Conservation (phyloP, 768 basidiomycete species). For the Boletus speciosus region DNA sequence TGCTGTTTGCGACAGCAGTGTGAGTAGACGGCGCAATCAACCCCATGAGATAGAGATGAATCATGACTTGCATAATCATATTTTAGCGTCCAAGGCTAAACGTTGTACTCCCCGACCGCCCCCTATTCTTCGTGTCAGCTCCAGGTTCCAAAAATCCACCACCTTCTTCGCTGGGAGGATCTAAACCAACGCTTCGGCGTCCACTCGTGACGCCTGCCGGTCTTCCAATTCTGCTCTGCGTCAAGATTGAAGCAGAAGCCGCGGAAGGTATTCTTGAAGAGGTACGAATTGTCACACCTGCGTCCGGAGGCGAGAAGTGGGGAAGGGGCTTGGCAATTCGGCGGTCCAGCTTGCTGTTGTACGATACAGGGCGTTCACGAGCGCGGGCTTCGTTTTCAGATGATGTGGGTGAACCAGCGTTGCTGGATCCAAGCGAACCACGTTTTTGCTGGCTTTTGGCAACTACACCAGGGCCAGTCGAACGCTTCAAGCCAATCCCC, state of each 20-base stretch:
- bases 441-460: constrained; percentile 49
- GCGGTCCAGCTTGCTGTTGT: constrained; percentile 21
- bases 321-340: constrained; percentile 37
- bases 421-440: constrained; percentile 57
- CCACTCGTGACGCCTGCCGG: constrained; percentile 39
- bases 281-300: constrained; percentile 48
- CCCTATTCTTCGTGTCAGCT: constrained; percentile 20
- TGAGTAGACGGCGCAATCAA: constrained; percentile 10
- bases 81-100: constrained; percentile 20
- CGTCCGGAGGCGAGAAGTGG: constrained; percentile 38
- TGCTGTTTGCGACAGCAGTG: constrained; percentile 11
- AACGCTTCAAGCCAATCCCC: constrained; percentile 55
- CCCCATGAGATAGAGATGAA: constrained; percentile 6
- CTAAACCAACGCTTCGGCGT: constrained; percentile 40
- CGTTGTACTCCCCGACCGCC: constrained; percentile 29
- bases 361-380: constrained; percentile 29
- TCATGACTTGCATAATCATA: constrained; percentile 14
- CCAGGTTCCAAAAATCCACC: constrained; percentile 15
- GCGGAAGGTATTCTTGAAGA: constrained; percentile 39
- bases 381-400: constrained; percentile 25
- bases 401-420: constrained; percentile 26
- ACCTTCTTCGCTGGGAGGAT: constrained; percentile 22
- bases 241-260: constrained; percentile 29
- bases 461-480: constrained; percentile 46
- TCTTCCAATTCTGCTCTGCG: constrained; percentile 47